Conservation (phyloP, 768 basidiomycete species). For the Lactarius hatsudake region DNA sequence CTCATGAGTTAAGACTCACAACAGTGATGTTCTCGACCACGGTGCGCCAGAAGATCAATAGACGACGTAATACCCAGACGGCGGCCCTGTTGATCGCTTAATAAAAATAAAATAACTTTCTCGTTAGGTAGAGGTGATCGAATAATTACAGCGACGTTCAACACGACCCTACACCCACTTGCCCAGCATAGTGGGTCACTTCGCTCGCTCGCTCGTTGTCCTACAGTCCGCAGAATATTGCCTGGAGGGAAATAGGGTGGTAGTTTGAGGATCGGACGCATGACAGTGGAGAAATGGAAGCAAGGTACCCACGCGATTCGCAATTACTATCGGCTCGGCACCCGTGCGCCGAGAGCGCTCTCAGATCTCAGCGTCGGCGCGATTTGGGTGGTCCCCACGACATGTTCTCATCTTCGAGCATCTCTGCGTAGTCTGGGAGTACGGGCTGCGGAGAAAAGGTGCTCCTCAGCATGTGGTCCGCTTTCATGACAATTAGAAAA, state of each 20-base stretch:
- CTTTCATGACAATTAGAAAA: no score
- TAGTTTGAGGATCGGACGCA: background rate
- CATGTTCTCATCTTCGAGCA: conserved; percentile 35
- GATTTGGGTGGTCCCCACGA: conserved; percentile 32
- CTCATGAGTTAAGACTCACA: background rate
- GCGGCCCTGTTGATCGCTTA: background rate
- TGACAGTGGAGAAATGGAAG: background rate
- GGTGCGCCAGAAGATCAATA: background rate
- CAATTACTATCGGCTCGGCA: background rate
- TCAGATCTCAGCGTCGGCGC: conserved; percentile 13
- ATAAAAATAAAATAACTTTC: background rate
- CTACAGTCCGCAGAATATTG: background rate
- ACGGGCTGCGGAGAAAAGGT: background rate
- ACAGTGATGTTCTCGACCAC: no score
- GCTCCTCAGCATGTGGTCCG: background rate
- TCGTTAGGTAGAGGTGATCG: background rate
- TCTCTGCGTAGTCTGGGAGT: conserved; percentile 27
- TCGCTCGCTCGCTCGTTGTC: background rate
- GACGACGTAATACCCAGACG: background rate
- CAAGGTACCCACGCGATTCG: background rate
- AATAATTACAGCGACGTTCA: background rate
- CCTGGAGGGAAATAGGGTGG: background rate
- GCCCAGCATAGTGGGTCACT: background rate
- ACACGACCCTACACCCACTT: background rate
- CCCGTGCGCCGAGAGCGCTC: background rate